Evolutionary conservation across 2,329 filamentous ascomycete genomes (phyloP), one percentile per base, ranked within the genome.

Genomic region (Tolypocladium pustulatum): DNA sequence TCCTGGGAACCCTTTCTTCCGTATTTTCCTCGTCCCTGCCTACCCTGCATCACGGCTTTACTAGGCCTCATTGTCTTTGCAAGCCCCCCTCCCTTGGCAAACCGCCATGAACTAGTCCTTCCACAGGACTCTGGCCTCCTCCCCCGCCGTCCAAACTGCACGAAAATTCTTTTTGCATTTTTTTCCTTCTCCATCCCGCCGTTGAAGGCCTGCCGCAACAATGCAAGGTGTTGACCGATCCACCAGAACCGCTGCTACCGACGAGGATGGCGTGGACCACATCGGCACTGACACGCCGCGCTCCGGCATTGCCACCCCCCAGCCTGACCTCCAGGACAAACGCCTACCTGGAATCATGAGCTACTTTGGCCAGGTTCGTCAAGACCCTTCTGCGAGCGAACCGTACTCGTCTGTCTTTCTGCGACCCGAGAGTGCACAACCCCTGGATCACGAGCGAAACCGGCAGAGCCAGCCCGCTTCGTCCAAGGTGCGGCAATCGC

Each of bases 351-450:
- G 91, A 73, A 96, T 97, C 79, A 88, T 94, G 83, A 95, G 88
- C 81, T 97, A 94, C 82, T 96, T 97, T 83, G 89, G 88, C 80
- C 94, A 99, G 93, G 94, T 99, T 96, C 87, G 94, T 97, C 83
- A 84, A 81, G 85, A 83, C 80, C 85, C 86, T 86, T 82, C 83
- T 81, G 72, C 75, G 75, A 78, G 66, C 71, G 72, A 63, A 59
- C 56, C 62, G 61, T 63, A 61, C 63, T 65, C 61, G 62, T 72
- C 74, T 73, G 67, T 72, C 72, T 65, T 73, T 69, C 69, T 68
- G 71, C 67, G 64, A 67, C 71, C 71, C 68, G 73, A 73, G 67
- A 73, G 61, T 62, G 59, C 64, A 63, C 59, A 59, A 59, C 60
- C 65, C 61, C 61, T 61, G 62, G 63, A 65, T 56, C 63, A 63